These are phyloP conservation scores for Salix caprea DNA, from an alignment of 345 rosid genomes.

Conservation along the genomic window DNA sequence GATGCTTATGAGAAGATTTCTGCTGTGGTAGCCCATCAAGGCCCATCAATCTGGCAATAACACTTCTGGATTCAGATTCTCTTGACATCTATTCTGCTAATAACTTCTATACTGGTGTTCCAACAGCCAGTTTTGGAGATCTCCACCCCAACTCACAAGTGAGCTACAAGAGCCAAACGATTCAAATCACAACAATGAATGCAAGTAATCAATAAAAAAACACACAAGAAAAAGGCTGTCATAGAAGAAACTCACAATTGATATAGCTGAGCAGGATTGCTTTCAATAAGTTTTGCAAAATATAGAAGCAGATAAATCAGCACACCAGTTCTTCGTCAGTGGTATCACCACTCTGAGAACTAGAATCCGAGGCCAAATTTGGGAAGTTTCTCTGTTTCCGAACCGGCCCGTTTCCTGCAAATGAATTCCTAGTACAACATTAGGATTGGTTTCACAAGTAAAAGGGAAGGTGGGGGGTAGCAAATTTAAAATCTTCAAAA, in stretches of 20 bases:
- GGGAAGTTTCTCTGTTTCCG: slow-evolving; percentile 35
- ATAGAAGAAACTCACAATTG: background rate
- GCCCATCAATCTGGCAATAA: slow-evolving; percentile 93
- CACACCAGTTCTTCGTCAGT: slow-evolving; percentile 54
- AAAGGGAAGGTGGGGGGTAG: background rate
- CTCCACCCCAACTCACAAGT: slow-evolving; percentile 38
- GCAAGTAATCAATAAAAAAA: background rate
- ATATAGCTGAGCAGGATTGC: background rate
- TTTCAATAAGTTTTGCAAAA: background rate
- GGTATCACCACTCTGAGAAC: slow-evolving; percentile 38
- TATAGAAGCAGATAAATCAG: slow-evolving; percentile 19
- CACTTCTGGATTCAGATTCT: slow-evolving; percentile 65
- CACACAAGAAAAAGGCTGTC: background rate
- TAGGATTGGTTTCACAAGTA: slow-evolving; percentile 13
- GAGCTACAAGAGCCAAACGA: slow-evolving; percentile 38
- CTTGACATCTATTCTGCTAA: slow-evolving; percentile 79
- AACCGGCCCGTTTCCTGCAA: slow-evolving; percentile 59
- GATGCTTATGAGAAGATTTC: slow-evolving; percentile 42
- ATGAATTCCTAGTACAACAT: slow-evolving; percentile 27
- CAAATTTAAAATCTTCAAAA: background rate
- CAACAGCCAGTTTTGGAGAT: slow-evolving; percentile 36
- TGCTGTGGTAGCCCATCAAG: slow-evolving; percentile 75
- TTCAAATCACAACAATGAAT: slow-evolving; percentile 10
- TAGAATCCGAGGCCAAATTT: slow-evolving; percentile 48
- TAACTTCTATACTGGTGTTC: slow-evolving; percentile 63